phyloP scores from a whole-genome alignment of 805 yeast species.

The Candida montana region DNA sequence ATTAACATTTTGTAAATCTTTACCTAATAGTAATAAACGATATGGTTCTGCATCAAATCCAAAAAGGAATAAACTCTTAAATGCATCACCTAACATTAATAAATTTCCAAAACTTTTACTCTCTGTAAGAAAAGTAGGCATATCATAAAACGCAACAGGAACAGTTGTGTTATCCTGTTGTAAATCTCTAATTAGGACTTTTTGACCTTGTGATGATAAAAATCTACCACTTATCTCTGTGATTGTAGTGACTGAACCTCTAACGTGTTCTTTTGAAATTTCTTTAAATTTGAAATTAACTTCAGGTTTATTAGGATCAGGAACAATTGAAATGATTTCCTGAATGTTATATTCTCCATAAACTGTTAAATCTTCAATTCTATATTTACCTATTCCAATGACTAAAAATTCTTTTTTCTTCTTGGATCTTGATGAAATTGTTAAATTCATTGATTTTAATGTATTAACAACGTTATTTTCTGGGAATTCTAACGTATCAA shows the following conservation, averaged over 20 bases:
- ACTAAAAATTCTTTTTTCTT: conserved; percentile 62
- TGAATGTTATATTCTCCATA: conserved; percentile 71
- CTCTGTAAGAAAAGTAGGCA: conserved; percentile 74
- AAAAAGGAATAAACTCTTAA: conserved; percentile 69
- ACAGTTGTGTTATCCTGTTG: conserved; percentile 82
- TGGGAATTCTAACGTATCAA: conserved; percentile 61
- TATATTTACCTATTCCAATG: conserved; percentile 69
- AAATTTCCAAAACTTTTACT: conserved; percentile 80
- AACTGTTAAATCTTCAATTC: conserved; percentile 77
- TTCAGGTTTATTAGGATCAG: conserved; percentile 85
- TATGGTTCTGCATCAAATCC: conserved; percentile 97
- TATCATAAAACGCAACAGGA: conserved; percentile 90
- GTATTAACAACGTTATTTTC: conserved; percentile 56
- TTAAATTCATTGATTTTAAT: conserved; percentile 29
- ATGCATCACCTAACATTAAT: conserved; percentile 73
- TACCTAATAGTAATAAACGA: conserved; percentile 72
- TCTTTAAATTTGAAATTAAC: conserved; percentile 73
- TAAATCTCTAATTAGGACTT: conserved; percentile 66
- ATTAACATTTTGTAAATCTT: conserved; percentile 59
- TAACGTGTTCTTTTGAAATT: conserved; percentile 63
- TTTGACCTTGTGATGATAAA: conserved; percentile 82
- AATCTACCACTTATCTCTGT: conserved; percentile 81
- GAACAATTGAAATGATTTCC: conserved; percentile 78
- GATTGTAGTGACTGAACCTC: conserved; percentile 78
- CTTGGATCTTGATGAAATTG: conserved; percentile 34